Conservation (phyloP, 2,329 filamentous ascomycete species). For the Arthrobotrys musiformis region DNA sequence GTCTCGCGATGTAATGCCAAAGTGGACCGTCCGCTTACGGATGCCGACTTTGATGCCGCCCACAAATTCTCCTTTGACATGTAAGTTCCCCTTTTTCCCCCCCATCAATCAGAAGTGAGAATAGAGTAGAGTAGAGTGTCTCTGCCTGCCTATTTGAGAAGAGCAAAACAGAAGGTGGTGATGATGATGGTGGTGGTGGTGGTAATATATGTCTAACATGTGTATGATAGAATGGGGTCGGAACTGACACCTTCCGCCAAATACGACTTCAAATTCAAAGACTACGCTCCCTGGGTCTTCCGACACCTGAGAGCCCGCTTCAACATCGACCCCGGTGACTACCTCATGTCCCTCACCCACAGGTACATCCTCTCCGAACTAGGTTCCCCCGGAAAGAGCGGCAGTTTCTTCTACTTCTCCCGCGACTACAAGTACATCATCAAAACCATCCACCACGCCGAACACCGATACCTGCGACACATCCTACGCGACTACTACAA, state of each 20-base stretch:
- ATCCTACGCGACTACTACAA: slow-evolving; percentile 91
- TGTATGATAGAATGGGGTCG: slow-evolving; percentile 82
- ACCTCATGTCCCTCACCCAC: slow-evolving; percentile 95
- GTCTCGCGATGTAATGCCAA: slow-evolving; percentile 97
- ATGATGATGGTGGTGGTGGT: no score
- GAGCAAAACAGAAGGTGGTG: background rate
- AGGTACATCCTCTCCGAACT: slow-evolving; percentile 99
- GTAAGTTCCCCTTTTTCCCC: slow-evolving; percentile 67
- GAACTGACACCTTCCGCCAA: slow-evolving; percentile 97
- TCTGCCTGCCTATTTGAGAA: background rate
- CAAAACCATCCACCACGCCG: slow-evolving; percentile 97
- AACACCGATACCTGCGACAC: slow-evolving; percentile 86
- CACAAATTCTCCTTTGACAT: slow-evolving; percentile 99
- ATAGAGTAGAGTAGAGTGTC: no score
- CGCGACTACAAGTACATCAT: slow-evolving; percentile 99
- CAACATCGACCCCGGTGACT: slow-evolving; percentile 93
- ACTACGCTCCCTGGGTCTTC: slow-evolving; percentile 99
- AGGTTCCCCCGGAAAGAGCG: slow-evolving; percentile 96
- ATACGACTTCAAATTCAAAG: slow-evolving; percentile 99
- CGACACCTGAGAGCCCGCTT: slow-evolving; percentile 88
- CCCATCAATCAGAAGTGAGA: slow-evolving; percentile 19
- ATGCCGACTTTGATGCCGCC: slow-evolving; percentile 90
- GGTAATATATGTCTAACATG: no score
- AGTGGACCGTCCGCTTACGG: slow-evolving; percentile 86
- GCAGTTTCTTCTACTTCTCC: slow-evolving; percentile 99